Evolutionary conservation across 495 filamentous ascomycete species (phyloP), one percentile per base, ranked within the genome.

Genomic region (Bacidia rubella): DNA sequence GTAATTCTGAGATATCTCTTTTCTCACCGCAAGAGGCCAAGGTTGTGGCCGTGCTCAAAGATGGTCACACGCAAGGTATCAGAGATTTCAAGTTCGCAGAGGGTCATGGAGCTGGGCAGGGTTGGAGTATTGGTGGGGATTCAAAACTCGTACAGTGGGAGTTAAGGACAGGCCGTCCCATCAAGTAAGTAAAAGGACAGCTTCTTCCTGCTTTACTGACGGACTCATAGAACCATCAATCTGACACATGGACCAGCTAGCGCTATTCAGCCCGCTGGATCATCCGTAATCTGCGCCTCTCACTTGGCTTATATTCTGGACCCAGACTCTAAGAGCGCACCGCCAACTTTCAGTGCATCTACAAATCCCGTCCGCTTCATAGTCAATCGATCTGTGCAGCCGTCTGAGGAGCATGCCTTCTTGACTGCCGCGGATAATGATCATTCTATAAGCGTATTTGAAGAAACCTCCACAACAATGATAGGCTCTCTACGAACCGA

Each of bases 101-200:
- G 32, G 65, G 62, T 26, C 59, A 62, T 1, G 55, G 68, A 24
- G 62, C 58, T 50, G 60, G 66, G 53, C 60, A 78, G 51, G 77
- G 68, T 21, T 81, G 77, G 77, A 80, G 77, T 69, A 69, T 77
- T 49, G 77, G 77, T 32, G 70, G 69, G 39, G 77, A 81, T 61
- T 76, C 74, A 53, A 81, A 74, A 57, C 65, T 80, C 39, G 70
- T 81, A 10, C 76, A 79, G 58, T 81, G 77, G 77, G 75, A 81
- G 62, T 58, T 79, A 51, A 64, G 59, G 48, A 72, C 68, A 11
- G 68, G 68, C 53, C 64, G 70, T 59, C 68, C 62, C 46, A 57
- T 71, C 45, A 71, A 67, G 77, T 80, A 66, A 49, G 65, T 45
- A 26, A 17, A 17, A 44, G 9, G 41, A 39, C 10, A n/a, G 10